phyloP scores from a whole-genome alignment of 306 rosid species.

The Rubus parviflorus region DNA sequence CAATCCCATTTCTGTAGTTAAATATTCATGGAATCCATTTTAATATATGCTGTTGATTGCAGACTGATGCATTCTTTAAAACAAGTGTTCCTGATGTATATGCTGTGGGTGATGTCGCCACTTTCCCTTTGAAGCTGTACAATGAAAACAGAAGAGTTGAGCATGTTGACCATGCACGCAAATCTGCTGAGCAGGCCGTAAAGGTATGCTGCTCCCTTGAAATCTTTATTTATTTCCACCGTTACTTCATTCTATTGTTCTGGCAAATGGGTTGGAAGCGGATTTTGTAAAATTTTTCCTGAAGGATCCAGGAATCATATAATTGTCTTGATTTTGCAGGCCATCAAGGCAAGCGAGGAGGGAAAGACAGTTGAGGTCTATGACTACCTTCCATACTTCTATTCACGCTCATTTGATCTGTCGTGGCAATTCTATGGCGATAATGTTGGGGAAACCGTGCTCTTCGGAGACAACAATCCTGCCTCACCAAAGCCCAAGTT shows the following conservation, averaged over 20 bases:
- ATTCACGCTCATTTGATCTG: constrained; percentile 80
- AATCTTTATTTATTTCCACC: constrained; percentile 2
- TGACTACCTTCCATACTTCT: constrained; percentile 97
- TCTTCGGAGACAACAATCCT: constrained; percentile 82
- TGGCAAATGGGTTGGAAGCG: neutral
- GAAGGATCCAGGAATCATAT: neutral
- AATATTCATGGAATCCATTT: neutral
- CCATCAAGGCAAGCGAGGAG: constrained; percentile 75
- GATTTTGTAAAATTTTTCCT: neutral
- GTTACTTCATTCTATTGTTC: neutral
- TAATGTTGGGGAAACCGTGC: constrained; percentile 82
- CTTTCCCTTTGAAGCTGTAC: constrained; percentile 87
- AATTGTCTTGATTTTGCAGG: constrained; percentile 46
- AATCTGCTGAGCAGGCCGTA: constrained; percentile 99
- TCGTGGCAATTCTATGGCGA: constrained; percentile 98
- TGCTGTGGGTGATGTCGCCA: constrained; percentile 98
- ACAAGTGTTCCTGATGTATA: constrained; percentile 77
- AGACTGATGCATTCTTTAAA: constrained; percentile 90
- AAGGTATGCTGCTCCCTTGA: constrained; percentile 50
- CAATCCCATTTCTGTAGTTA: neutral
- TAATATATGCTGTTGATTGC: constrained; percentile 28
- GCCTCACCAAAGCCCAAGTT: constrained; percentile 67
- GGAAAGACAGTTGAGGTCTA: constrained; percentile 70
- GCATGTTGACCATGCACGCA: constrained; percentile 95
- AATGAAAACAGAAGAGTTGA: constrained; percentile 87